Evolutionary conservation across 2,329 filamentous ascomycete species (phyloP), one percentile per base, ranked within the genome.

Genomic region (Pseudofabraea citricarpa): DNA sequence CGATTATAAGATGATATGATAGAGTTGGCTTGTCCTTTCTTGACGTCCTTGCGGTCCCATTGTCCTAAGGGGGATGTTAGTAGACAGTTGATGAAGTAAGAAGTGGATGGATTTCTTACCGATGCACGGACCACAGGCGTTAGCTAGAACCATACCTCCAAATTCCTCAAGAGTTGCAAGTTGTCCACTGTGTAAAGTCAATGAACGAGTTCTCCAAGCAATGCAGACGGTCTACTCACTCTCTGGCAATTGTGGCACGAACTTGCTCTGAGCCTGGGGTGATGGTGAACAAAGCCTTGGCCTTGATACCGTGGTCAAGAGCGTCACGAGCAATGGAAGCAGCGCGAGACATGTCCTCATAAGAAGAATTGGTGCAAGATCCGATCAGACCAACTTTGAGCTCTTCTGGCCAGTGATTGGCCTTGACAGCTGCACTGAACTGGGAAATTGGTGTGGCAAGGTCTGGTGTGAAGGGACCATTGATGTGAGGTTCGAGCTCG

Each of bases 1-100:
- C 93, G 90, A 85, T 98, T 98, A 84, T 96, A 98, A 21, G 93
- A 97, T 36, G 90, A 96, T 65, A 98, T 76, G 67, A 98, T 98
- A 6, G 90, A 94, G 83, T 98, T 98, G 61, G 90, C 75, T 59
- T 87, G 83, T 55, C 91, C 91, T 81, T 97, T 96, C 79, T 90
- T 86, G 44, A 96, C 89, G 58, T 97, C 91, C 54, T 74, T 76
- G 56, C 93, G 86, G 63, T 96, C 90, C 93, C 93, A 97, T 71
- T 97, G 91, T 47, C 88, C 90, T 66, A 94, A 90, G 72, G 87
- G 91, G 18, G n/a, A 21, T 56, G 87, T 57, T 48, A 29, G 32
- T 7, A 22, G n/a, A 22, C 41, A 24, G 36, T 27, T 44, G 19
- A 15, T 32, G 32, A 10, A 43, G 33, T 29, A 27, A 36, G 16